These are phyloP conservation scores for Trichopus zeylanicus DNA, from an alignment of 116 monocot species.

Conservation along the genomic window DNA sequence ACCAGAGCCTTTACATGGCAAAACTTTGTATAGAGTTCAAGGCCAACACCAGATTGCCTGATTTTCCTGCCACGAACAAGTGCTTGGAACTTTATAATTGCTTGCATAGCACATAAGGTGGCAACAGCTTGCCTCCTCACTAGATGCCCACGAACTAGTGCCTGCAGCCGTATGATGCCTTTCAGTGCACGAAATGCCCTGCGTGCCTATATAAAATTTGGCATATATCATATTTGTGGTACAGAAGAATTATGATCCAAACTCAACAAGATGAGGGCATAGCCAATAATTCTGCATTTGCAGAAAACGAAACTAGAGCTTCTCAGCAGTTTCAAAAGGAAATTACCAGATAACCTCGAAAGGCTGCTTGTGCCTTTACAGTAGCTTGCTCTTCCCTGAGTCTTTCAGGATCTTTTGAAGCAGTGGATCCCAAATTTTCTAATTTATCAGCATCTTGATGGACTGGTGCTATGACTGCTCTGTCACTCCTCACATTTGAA, in stretches of 20 bases:
- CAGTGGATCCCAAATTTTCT: slow-evolving; percentile 10
- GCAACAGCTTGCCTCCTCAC: slow-evolving; percentile 89
- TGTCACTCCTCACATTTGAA: slow-evolving; percentile 19
- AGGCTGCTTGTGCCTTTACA: slow-evolving; percentile 70
- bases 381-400: slow-evolving; percentile 55
- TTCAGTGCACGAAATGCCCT: slow-evolving; percentile 73
- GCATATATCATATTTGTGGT: neutral
- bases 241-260: neutral
- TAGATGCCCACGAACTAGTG: slow-evolving; percentile 75
- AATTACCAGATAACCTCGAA: slow-evolving; percentile 88
- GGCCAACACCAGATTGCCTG: slow-evolving; percentile 29
- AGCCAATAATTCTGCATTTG: no score
- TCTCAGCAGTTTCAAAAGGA: neutral
- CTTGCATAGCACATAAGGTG: slow-evolving; percentile 52
- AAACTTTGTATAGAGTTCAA: slow-evolving; percentile 21
- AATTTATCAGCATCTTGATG: slow-evolving; percentile 25
- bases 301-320: neutral
- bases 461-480: slow-evolving; percentile 2
- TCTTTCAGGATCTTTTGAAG: slow-evolving; percentile 30
- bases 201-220: slow-evolving; percentile 60
- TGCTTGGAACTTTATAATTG: slow-evolving; percentile 72
- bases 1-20: slow-evolving; percentile 20
- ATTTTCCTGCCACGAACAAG: slow-evolving; percentile 45
- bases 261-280: no score
- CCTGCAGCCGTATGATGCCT: slow-evolving; percentile 85